Evolutionary conservation across 2,329 filamentous ascomycete genomes (phyloP), one percentile per base, ranked within the genome.

Genomic region (Alternaria metachromatica): DNA sequence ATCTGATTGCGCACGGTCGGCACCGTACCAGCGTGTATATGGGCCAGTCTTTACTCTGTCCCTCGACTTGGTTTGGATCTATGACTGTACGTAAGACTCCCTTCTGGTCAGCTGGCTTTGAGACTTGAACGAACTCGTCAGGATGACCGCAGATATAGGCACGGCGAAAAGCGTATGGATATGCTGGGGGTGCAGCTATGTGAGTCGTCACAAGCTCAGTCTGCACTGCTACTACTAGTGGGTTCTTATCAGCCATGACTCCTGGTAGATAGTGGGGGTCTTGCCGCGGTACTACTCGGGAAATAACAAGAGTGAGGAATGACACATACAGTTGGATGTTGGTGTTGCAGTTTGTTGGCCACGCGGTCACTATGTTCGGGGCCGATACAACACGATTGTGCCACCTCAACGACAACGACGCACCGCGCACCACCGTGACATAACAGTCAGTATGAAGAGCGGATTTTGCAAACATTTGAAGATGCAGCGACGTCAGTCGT

Each of bases 71-170:
- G 20, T 48, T 25, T 26, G 49, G 43, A 26, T 26, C n/a, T 12
- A 70, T 37, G 13, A 67, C 11, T 21, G 55, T 65, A 46, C 68
- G 64, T 13, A 55, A 20, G 15, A 61, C 30, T 30, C 20, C n/a
- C 10, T 44, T 26, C 23, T 49, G 28, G 54, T 61, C 21, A n/a
- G 50, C 43, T 11, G 30, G 28, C 25, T 53, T 50, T 10, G 54
- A 56, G n/a, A 70, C 60, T 45, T 63, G 25, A n/a, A 73, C 63
- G 18, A 58, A 67, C 18, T 73, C 71, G 9, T 67, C 63, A 13
- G 63, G 54, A 30, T 73, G 69, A 10, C 66, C 64, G 41, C 71
- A 73, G 18, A 53, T 56, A 21, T 70, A 72, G 6, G 51, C 41
- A 23, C 70, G 68, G 30, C 57, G 63, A 23, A 70, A 65, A 21